These are phyloP conservation scores for Hebeloma cylindrosporum DNA, from an alignment of 768 basidiomycete genomes.

Conservation along the genomic window DNA sequence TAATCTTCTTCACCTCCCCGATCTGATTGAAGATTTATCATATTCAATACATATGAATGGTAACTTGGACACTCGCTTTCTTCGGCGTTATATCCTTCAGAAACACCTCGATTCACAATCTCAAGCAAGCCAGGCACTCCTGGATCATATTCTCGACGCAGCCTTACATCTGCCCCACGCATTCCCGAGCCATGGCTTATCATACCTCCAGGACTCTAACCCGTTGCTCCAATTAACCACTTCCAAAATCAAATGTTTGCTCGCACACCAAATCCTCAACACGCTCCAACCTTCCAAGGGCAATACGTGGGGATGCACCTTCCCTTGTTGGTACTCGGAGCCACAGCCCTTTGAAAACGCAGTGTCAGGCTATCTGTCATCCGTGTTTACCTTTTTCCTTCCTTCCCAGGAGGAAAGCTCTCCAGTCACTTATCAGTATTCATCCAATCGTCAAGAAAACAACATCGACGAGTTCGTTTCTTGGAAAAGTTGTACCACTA, in stretches of 20 bases:
- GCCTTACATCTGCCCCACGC: slow-evolving; percentile 28
- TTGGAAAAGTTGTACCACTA: background rate
- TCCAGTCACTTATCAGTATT: slow-evolving; percentile 10
- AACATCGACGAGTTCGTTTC: background rate
- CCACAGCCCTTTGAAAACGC: slow-evolving; percentile 28
- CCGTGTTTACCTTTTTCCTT: slow-evolving; percentile 30
- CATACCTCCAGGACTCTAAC: slow-evolving; percentile 19
- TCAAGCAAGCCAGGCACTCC: slow-evolving; percentile 8
- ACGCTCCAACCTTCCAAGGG: slow-evolving; percentile 27
- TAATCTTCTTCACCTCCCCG: slow-evolving; percentile 22
- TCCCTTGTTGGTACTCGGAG: slow-evolving; percentile 32
- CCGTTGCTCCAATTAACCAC: slow-evolving; percentile 17
- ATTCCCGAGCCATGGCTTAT: slow-evolving; percentile 26
- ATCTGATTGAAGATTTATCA: slow-evolving; percentile 30
- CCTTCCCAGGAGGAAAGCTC: slow-evolving; percentile 6
- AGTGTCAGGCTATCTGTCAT: slow-evolving; percentile 29
- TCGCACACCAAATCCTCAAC: slow-evolving; percentile 33
- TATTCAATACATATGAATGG: slow-evolving; percentile 35
- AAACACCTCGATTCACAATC: slow-evolving; percentile 17
- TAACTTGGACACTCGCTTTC: slow-evolving; percentile 22
- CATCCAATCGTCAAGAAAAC: background rate
- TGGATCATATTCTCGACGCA: slow-evolving; percentile 25
- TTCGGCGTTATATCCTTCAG: slow-evolving; percentile 17
- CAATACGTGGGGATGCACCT: slow-evolving; percentile 33
- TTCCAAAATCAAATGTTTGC: slow-evolving; percentile 25